Evolutionary conservation across 2,329 filamentous ascomycete genomes (phyloP).

Genomic region (Phaeosphaeriaceae sp.): DNA sequence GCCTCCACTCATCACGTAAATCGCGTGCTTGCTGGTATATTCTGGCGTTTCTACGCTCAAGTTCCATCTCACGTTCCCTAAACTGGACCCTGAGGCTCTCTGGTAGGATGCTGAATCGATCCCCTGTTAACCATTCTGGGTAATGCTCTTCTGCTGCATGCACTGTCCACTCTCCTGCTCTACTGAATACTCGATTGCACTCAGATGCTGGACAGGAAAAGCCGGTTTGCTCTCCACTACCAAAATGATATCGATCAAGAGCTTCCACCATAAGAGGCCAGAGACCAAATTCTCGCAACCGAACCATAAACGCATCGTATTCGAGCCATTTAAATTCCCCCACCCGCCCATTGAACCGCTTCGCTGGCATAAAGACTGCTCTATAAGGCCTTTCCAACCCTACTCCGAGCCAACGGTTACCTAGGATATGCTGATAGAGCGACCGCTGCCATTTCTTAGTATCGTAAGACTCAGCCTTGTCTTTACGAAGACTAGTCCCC

Average conservation of each 20-base stretch:
- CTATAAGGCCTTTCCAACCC: not conserved
- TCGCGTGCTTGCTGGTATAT: too few species aligned
- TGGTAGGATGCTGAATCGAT: too few species aligned
- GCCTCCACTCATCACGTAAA: not conserved
- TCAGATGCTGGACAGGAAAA: constrained; percentile 15
- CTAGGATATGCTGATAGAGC: not conserved
- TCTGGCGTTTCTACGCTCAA: not conserved
- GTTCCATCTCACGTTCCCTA: not conserved
- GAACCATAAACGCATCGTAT: not conserved
- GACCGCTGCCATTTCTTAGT: not conserved
- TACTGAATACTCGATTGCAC: constrained; percentile 16
- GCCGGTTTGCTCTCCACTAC: constrained; percentile 1
- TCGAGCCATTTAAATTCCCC: constrained; percentile 11
- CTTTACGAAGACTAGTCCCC: too few species aligned
- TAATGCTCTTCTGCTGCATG: constrained; percentile 18
- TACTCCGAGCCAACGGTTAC: not conserved
- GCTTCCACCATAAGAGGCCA: constrained; percentile 21
- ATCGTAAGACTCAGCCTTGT: not conserved
- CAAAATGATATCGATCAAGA: constrained; percentile 22
- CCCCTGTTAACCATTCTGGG: constrained; percentile 1
- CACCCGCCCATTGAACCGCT: constrained; percentile 17
- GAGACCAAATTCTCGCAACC: constrained; percentile 10
- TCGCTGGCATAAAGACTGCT: constrained; percentile 15
- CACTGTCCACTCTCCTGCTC: constrained; percentile 21
- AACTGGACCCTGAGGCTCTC: not conserved